These are phyloP conservation scores for Ascochyta clinopodiicola DNA, from an alignment of 2,329 filamentous ascomycete species.

Conservation along the genomic window DNA sequence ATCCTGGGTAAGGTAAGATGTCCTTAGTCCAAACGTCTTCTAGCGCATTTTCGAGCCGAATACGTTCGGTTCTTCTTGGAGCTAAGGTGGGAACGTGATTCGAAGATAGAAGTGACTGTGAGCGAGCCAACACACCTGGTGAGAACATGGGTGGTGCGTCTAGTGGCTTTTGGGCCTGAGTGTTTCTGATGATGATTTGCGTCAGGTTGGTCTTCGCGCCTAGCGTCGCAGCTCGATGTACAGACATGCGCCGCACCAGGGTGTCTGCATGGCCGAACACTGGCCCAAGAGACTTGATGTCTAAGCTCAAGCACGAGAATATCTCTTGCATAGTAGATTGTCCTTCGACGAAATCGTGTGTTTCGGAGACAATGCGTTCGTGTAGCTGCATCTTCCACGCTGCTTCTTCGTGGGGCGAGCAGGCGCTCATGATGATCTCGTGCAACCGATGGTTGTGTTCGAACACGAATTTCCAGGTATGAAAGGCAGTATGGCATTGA, in stretches of 20 bases:
- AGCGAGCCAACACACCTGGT: conserved; percentile 71
- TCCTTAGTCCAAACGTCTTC: conserved; percentile 86
- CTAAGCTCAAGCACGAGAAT: conserved; percentile 70
- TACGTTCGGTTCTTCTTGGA: conserved; percentile 76
- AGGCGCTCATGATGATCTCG: conserved; percentile 87
- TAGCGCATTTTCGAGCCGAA: conserved; percentile 75
- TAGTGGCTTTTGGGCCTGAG: conserved; percentile 69
- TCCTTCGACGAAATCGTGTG: conserved; percentile 58
- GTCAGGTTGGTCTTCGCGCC: conserved; percentile 71
- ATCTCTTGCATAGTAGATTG: conserved; percentile 57
- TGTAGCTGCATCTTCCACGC: conserved; percentile 78
- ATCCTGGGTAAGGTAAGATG: conserved; percentile 80
- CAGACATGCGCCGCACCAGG: conserved; percentile 72
- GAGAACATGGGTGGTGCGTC: conserved; percentile 53
- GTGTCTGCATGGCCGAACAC: conserved; percentile 75
- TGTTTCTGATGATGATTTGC: conserved; percentile 88
- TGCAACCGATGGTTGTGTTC: conserved; percentile 77
- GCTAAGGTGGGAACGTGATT: conserved; percentile 72
- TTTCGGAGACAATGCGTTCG: conserved; percentile 58
- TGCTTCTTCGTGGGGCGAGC: conserved; percentile 77
- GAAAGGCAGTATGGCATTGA: conserved; percentile 83
- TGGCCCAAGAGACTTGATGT: conserved; percentile 76
- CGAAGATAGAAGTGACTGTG: conserved; percentile 78
- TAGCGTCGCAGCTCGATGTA: conserved; percentile 78
- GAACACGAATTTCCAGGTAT: conserved; percentile 92